Percentiles rank a stretch among this genome's conserved stretches.
Evolutionary conservation across 345 rosid species (phyloP).

Genomic region (Populus euphratica): DNA sequence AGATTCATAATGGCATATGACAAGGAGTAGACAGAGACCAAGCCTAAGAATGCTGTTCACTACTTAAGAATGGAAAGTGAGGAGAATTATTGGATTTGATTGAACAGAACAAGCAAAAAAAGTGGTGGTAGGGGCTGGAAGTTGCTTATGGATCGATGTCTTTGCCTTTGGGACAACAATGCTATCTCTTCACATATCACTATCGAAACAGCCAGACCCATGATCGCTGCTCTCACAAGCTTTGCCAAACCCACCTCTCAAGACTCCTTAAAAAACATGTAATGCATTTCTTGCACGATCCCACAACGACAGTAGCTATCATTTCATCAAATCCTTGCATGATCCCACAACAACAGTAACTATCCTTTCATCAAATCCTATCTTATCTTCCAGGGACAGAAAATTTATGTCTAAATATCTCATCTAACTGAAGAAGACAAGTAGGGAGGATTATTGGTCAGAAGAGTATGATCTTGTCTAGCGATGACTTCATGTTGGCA

Average conservation of each 20-base stretch:
- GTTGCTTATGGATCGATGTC: not conserved
- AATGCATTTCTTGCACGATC: not conserved
- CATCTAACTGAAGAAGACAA: not conserved
- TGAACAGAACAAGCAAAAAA: not conserved
- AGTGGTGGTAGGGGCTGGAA: not conserved
- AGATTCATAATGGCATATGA: not conserved
- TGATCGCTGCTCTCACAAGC: not conserved
- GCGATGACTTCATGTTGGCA: not conserved
- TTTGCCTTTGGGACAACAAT: not conserved
- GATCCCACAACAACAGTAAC: not conserved
- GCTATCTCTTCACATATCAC: not conserved
- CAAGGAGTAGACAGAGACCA: slow-evolving; percentile 14
- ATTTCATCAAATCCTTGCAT: not conserved
- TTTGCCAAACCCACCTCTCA: slow-evolving; percentile 23
- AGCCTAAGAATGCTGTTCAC: slow-evolving; percentile 8
- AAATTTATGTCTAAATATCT: not conserved
- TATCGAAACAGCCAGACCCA: slow-evolving; percentile 13
- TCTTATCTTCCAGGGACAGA: not conserved
- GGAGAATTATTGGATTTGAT: not conserved
- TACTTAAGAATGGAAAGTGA: not conserved
- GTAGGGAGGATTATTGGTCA: not conserved
- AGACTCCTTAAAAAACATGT: not conserved
- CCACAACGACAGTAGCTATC: not conserved
- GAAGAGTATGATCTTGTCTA: not conserved
- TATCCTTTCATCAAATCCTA: not conserved